phyloP scores from a whole-genome alignment of 805 yeast species.

The Clavispora asparagi region DNA sequence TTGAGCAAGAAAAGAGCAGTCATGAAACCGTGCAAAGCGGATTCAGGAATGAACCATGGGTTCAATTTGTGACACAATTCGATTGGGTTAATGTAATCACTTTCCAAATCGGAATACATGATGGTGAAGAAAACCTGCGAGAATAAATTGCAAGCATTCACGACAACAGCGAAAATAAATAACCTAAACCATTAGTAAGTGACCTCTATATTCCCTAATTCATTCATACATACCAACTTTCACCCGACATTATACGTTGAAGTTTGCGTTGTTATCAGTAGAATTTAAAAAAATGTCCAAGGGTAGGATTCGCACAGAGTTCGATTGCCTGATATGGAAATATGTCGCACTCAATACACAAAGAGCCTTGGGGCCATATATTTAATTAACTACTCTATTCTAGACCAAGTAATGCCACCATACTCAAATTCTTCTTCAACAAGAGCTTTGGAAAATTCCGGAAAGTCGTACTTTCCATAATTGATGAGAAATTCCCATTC shows the following conservation, averaged over 20 bases:
- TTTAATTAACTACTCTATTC: not conserved
- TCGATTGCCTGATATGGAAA: slow-evolving; percentile 3
- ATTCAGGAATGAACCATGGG: slow-evolving; percentile 86
- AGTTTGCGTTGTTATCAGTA: slow-evolving; percentile 1
- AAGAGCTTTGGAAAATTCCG: slow-evolving; percentile 9
- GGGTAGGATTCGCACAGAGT: slow-evolving; percentile 1
- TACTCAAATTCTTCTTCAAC: slow-evolving; percentile 2
- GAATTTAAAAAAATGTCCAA: not conserved
- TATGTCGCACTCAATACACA: not conserved
- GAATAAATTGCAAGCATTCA: slow-evolving; percentile 84
- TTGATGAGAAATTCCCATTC: slow-evolving; percentile 23
- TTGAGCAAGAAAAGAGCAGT: slow-evolving; percentile 69
- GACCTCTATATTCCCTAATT: not conserved
- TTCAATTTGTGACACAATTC: slow-evolving; percentile 92
- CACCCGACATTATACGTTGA: slow-evolving; percentile 19
- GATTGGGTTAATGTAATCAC: slow-evolving; percentile 95
- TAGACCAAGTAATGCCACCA: not conserved
- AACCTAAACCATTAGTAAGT: slow-evolving; percentile 35
- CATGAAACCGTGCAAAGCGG: slow-evolving; percentile 69
- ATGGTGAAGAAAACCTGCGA: slow-evolving; percentile 93
- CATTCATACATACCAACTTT: slow-evolving; percentile 22
- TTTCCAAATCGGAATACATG: slow-evolving; percentile 90
- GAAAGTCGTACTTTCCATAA: slow-evolving; percentile 25
- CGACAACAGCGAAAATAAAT: slow-evolving; percentile 71
- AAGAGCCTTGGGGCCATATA: not conserved